phyloP scores from a whole-genome alignment of 306 rosid genomes.

The Vicia faba region DNA sequence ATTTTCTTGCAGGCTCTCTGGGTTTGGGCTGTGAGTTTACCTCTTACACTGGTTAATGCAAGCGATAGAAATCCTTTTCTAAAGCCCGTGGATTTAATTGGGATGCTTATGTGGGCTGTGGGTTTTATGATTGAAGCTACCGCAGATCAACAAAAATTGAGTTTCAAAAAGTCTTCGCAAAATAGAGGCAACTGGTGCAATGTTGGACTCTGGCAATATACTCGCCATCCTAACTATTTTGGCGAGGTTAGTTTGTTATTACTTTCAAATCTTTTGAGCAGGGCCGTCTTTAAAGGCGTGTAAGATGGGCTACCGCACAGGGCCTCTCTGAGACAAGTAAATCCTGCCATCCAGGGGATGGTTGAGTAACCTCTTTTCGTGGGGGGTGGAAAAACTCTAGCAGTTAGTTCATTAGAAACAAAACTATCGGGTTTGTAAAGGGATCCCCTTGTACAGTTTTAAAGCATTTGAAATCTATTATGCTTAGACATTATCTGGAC shows the following conservation, averaged over 20 bases:
- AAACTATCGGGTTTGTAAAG: background rate
- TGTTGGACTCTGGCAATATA: conserved; percentile 77
- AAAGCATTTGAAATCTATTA: background rate
- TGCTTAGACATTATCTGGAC: background rate
- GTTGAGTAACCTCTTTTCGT: conserved; percentile 2
- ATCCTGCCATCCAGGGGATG: background rate
- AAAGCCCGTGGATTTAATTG: conserved; percentile 67
- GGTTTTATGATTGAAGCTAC: conserved; percentile 74
- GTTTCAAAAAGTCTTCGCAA: conserved; percentile 59
- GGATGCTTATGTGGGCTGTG: conserved; percentile 83
- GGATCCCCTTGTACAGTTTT: conserved; percentile 12
- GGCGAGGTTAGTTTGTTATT: conserved; percentile 78
- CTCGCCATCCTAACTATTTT: conserved; percentile 98
- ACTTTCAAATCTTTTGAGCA: conserved; percentile 19
- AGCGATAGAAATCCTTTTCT: conserved; percentile 63
- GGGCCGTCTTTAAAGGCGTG: too few species aligned
- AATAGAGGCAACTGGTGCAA: conserved; percentile 91
- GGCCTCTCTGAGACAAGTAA: too few species aligned
- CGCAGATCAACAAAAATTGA: conserved; percentile 88
- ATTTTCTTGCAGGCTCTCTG: conserved; percentile 79
- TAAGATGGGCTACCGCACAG: too few species aligned
- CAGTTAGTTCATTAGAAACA: background rate
- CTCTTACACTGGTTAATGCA: conserved; percentile 84
- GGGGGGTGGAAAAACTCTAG: background rate
- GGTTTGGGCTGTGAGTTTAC: conserved; percentile 98